Evolutionary conservation across 495 filamentous ascomycete genomes (phyloP).

Genomic region (Xylaria grammica): DNA sequence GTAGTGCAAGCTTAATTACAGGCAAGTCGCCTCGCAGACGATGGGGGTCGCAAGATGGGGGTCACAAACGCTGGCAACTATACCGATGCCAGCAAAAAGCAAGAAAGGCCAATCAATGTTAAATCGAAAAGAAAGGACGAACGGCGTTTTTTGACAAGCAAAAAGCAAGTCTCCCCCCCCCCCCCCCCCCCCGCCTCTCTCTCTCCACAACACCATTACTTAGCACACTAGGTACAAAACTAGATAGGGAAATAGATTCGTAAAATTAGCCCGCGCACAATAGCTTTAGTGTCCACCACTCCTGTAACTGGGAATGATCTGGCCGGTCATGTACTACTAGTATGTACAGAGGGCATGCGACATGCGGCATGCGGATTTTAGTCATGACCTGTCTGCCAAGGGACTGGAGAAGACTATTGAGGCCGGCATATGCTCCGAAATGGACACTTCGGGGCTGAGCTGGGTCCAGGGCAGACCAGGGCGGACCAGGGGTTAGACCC

Average conservation of each 20-base stretch:
- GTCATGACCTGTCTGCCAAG: neutral
- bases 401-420: constrained; percentile 8
- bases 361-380: neutral
- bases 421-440: constrained; percentile 11
- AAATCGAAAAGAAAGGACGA: neutral
- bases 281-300: too few relatives aligned
- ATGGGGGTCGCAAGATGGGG: neutral
- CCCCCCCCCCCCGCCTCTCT: too few relatives aligned
- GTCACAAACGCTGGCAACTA: neutral
- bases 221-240: neutral
- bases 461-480: constrained; percentile 1
- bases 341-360: neutral
- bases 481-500: too few relatives aligned
- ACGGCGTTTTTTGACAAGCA: neutral
- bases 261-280: neutral
- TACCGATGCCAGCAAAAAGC: neutral
- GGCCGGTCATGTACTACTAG: neutral
- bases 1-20: too few relatives aligned
- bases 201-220: constrained; percentile 1
- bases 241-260: neutral
- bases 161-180: neutral
- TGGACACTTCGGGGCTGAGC: constrained; percentile 12
- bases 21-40: neutral
- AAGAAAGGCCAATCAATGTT: neutral
- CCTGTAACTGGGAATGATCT: too few relatives aligned